Evolutionary conservation across 257 asterid species (phyloP).

Genomic region (Solanum corneliomulleri): DNA sequence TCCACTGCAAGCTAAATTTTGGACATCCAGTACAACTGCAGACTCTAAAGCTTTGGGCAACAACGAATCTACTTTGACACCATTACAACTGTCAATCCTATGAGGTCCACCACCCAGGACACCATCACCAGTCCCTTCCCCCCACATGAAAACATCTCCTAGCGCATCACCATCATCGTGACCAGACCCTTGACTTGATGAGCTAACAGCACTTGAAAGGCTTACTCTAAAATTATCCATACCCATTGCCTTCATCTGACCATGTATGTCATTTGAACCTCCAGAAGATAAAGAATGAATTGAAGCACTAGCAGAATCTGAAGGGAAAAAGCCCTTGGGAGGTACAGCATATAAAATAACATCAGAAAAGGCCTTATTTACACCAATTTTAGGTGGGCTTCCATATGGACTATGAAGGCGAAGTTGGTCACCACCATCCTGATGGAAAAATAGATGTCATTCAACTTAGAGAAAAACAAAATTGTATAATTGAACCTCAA

Average conservation of each 20-base stretch:
- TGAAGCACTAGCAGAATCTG: conserved; percentile 67
- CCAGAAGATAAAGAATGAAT: conserved; percentile 72
- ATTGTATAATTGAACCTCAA: neutral
- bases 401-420: conserved; percentile 68
- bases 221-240: conserved; percentile 88
- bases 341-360: conserved; percentile 57
- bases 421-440: conserved; percentile 67
- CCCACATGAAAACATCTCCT: conserved; percentile 94
- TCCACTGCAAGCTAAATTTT: conserved; percentile 82
- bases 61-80: conserved; percentile 53
- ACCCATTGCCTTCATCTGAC: conserved; percentile 64
- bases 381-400: conserved; percentile 73
- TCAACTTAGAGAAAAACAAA: conserved; percentile 1
- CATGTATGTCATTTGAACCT: conserved; percentile 67
- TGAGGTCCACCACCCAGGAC: conserved; percentile 66
- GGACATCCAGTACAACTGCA: conserved; percentile 82
- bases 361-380: conserved; percentile 69
- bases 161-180: conserved; percentile 86
- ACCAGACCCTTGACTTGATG: conserved; percentile 96
- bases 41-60: conserved; percentile 85
- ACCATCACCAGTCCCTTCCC: conserved; percentile 82
- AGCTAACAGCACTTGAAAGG: conserved; percentile 96
- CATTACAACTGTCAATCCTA: conserved; percentile 35
- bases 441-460: conserved; percentile 15
- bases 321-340: conserved; percentile 64